Evolutionary conservation across 2,329 filamentous ascomycete species (phyloP).

Genomic region (Claviceps paspali): DNA sequence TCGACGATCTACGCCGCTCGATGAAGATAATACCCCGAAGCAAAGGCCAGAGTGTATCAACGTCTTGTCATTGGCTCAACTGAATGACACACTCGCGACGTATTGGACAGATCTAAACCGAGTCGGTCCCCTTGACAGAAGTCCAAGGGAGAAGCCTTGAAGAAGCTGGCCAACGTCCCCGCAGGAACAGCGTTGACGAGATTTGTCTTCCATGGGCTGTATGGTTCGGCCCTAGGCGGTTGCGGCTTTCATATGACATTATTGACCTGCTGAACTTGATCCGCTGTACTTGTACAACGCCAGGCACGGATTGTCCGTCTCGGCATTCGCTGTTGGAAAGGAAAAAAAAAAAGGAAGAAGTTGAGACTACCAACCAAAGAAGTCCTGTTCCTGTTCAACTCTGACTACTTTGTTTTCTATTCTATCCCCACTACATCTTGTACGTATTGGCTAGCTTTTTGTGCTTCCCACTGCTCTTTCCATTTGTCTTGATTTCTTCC

Average conservation of each 20-base stretch:
- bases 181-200: constrained; percentile 1
- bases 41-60: too few relatives aligned
- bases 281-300: constrained; percentile 5
- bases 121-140: neutral
- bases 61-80: neutral
- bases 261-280: constrained; percentile 1
- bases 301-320: constrained; percentile 2
- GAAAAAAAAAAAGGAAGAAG: constrained; percentile 3
- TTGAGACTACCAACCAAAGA: constrained; percentile 3
- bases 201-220: constrained; percentile 3
- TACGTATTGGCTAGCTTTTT: constrained; percentile 38
- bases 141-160: neutral
- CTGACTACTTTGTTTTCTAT: constrained; percentile 4
- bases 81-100: neutral
- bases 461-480: constrained; percentile 19
- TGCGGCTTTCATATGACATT: constrained; percentile 1
- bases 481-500: constrained; percentile 11
- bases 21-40: neutral
- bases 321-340: constrained; percentile 5
- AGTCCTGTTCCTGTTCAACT: constrained; percentile 3
- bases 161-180: neutral
- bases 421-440: constrained; percentile 16
- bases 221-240: neutral
- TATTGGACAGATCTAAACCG: neutral
- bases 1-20: neutral